Percentiles rank a stretch among this genome's conserved stretches.
phyloP scores from a whole-genome alignment of 2,329 filamentous ascomycete species.

The Ophiognomonia clavigignenti-juglandacearum region DNA sequence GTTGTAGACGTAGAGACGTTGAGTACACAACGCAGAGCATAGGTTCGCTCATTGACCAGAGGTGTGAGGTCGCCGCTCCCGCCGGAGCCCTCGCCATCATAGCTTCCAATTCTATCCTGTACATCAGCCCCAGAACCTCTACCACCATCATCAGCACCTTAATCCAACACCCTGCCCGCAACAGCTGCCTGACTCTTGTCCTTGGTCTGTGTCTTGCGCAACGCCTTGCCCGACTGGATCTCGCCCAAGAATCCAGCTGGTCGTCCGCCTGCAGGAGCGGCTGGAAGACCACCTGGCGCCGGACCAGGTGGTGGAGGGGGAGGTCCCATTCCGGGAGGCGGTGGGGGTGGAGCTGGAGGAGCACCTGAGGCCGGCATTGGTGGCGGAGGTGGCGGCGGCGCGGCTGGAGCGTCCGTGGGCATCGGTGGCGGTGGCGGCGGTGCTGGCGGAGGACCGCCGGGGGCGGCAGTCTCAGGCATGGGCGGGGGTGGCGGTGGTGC shows the following conservation, averaged over 20 bases:
- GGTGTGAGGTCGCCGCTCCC: not conserved
- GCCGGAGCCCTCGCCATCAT: not conserved
- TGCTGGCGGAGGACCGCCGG: conserved; percentile 28
- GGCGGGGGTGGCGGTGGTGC: conserved; percentile 25
- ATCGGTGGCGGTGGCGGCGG: conserved; percentile 38
- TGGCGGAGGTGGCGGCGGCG: conserved; percentile 24
- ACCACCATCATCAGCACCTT: conserved; percentile 15
- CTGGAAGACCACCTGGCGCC: conserved; percentile 8
- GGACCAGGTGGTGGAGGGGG: conserved; percentile 30
- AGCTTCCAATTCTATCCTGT: not conserved
- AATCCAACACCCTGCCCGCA: conserved; percentile 70
- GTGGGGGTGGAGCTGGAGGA: conserved; percentile 30
- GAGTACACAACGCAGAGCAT: not conserved
- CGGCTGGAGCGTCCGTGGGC: conserved; percentile 19
- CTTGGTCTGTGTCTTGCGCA: conserved; percentile 87
- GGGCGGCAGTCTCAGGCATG: conserved; percentile 24
- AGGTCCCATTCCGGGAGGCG: conserved; percentile 33
- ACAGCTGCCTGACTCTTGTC: conserved; percentile 71
- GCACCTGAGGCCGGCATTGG: conserved; percentile 34
- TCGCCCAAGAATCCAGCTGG: conserved; percentile 69
- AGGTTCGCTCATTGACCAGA: not conserved
- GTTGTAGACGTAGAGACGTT: not conserved
- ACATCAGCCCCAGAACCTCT: not conserved
- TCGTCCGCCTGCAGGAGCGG: conserved; percentile 40
- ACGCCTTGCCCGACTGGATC: conserved; percentile 71